Evolutionary conservation across 1,284 basidiomycete genomes (phyloP), one percentile per base, ranked within the genome.

Genomic region (Mycena sp.): DNA sequence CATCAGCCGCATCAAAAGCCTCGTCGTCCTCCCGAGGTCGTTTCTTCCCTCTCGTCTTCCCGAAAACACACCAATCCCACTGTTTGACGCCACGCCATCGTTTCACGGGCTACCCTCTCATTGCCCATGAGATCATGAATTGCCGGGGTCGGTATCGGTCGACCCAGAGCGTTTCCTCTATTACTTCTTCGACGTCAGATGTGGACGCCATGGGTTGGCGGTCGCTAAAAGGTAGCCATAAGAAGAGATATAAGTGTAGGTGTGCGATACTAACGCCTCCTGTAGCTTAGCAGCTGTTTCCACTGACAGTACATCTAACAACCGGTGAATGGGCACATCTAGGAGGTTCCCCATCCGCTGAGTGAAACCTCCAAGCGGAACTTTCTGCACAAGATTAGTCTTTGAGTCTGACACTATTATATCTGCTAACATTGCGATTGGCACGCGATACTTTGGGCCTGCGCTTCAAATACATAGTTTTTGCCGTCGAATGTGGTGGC

Each of bases 41-140:
- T 78, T 81, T 73, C 78, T 79, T 76, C 78, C 84, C 80, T 85
- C 84, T 89, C 67, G 81, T 80, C 70, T 85, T 91, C 16, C 94
- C 94, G 78, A 98, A 99, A 1, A 99, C 98, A 74, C 98, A 99
- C 76, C 87, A 87, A 74, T 99, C 98, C 98, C 98, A 99, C 73
- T 96, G 93, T 73, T 99, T 99, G 41, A 99, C 86, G n/a, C 98
- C 98, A 99, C 2, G 87, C 77, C 83, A 99, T 88, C 3, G 94
- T 94, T 46, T 97, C 95, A 41, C 98, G 88, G 63, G 98, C 95
- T 1, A 96, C 92, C 21, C 96, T 85, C 80, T 98, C 96, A 73
- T 98, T 97, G 3, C 96, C 96, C 19, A 97, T 82, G 6, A 98
- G 84, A 65, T 98, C 96, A 89, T 89, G 73, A 96, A 98, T 64